These are phyloP conservation scores for Mucor saturninus DNA, from an alignment of 371 early-diverging fungal species.

Conservation along the genomic window DNA sequence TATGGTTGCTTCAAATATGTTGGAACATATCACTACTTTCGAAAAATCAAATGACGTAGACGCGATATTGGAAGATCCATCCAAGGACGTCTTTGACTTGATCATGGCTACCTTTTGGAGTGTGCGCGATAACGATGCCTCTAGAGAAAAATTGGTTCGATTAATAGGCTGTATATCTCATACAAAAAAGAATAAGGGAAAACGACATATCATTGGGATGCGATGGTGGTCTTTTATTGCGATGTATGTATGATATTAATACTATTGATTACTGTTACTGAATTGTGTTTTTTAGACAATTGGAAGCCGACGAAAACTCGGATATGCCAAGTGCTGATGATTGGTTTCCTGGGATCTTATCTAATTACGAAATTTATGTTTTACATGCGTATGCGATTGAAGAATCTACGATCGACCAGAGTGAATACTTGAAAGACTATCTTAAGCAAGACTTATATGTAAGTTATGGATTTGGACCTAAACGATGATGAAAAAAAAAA, in stretches of 20 bases:
- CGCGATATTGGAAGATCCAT: conserved; percentile 17
- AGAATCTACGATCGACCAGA: conserved; percentile 8
- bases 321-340: not conserved
- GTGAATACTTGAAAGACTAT: conserved; percentile 19
- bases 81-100: conserved; percentile 38
- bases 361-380: conserved; percentile 22
- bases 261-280: not conserved
- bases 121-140: conserved; percentile 14
- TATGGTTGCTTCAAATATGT: conserved; percentile 13
- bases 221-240: conserved; percentile 49
- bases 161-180: conserved; percentile 34
- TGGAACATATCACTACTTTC: conserved; percentile 5
- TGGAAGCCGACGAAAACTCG: not conserved
- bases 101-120: conserved; percentile 36
- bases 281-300: not conserved
- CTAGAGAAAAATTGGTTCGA: conserved; percentile 30
- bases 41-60: conserved; percentile 21
- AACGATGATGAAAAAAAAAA: too few relatives aligned
- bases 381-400: conserved; percentile 11
- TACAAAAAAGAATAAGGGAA: conserved; percentile 20
- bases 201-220: conserved; percentile 35
- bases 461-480: not conserved
- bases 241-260: conserved; percentile 21
- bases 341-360: conserved; percentile 26
- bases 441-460: conserved; percentile 37